Evolutionary conservation across 148 eudicot species (phyloP).

Genomic region (Fagopyrum tataricum): DNA sequence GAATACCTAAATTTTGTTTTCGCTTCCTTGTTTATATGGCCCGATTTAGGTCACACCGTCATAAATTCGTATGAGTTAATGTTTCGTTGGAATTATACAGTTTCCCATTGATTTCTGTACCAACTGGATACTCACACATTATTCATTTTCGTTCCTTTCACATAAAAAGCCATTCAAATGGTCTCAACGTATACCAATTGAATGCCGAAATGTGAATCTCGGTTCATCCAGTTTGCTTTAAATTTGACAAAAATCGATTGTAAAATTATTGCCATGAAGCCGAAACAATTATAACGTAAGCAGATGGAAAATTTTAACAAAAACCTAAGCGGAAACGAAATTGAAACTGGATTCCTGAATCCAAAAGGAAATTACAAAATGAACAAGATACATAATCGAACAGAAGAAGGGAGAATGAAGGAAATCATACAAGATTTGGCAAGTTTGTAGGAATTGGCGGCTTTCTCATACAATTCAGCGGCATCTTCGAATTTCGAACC

Average conservation of each 20-base stretch:
- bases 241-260: neutral
- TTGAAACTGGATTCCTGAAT: neutral
- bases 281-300: neutral
- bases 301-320: neutral
- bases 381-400: neutral
- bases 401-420: neutral
- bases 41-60: neutral
- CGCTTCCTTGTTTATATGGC: neutral
- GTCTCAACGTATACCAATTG: neutral
- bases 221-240: neutral
- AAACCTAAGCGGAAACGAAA: neutral
- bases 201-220: neutral
- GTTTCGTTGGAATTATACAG: no score
- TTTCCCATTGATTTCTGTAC: neutral
- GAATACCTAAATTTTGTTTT: neutral
- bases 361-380: neutral
- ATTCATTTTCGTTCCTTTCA: neutral
- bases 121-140: no score
- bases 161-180: neutral
- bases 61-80: neutral
- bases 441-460: slow-evolving; percentile 47
- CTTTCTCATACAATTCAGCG: slow-evolving; percentile 48
- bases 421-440: slow-evolving; percentile 42
- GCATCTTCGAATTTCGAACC: slow-evolving; percentile 51
- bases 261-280: neutral